phyloP scores from a whole-genome alignment of 2,329 filamentous ascomycete species.

The Calonectria naviculata region DNA sequence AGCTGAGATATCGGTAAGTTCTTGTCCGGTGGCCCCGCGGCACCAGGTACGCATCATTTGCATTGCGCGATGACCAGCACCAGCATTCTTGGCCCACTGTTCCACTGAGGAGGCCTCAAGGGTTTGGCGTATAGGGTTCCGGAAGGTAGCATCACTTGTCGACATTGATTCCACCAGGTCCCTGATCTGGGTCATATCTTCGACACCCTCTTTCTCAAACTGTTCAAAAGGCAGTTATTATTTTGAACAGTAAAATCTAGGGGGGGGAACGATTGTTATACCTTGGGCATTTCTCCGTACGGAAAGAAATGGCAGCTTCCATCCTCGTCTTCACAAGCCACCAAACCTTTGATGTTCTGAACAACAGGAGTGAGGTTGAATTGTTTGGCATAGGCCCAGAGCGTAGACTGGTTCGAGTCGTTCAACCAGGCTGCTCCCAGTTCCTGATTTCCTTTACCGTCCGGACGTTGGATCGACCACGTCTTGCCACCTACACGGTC shows the following conservation, averaged over 20 bases:
- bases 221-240: too few relatives aligned
- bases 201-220: too few relatives aligned
- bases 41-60: constrained; percentile 18
- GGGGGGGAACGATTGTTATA: neutral
- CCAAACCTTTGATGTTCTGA: neutral
- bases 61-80: constrained; percentile 2
- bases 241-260: too few relatives aligned
- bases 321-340: constrained; percentile 2
- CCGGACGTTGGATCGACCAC: neutral
- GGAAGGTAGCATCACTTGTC: too few relatives aligned
- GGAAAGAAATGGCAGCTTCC: constrained; percentile 9
- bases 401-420: constrained; percentile 11
- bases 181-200: too few relatives aligned
- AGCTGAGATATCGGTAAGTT: constrained; percentile 20
- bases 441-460: neutral
- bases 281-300: constrained; percentile 6
- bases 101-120: neutral
- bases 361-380: constrained; percentile 1
- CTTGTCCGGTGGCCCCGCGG: constrained; percentile 18
- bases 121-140: neutral
- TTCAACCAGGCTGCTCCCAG: constrained; percentile 13
- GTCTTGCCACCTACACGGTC: constrained; percentile 15
- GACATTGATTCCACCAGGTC: too few relatives aligned
- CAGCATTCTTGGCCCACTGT: neutral
- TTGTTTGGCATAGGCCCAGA: neutral